Evolutionary conservation across 2,329 filamentous ascomycete genomes (phyloP), one percentile per base, ranked within the genome.

Genomic region (Fusarium chlamydosporum): DNA sequence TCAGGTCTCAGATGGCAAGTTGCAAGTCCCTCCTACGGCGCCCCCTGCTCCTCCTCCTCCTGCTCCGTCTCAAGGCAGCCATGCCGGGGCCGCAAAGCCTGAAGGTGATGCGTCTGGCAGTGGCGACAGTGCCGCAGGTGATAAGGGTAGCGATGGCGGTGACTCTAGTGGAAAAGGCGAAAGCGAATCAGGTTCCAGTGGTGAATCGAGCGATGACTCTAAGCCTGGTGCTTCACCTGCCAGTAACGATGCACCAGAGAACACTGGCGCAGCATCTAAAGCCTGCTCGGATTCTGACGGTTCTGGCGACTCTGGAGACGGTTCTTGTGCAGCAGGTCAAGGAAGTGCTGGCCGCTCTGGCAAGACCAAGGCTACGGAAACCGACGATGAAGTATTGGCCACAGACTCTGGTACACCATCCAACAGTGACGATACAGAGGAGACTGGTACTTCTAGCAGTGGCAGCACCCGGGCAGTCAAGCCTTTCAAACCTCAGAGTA

Each of bases 1-100:
- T 43, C 77, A 80, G 59, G 75, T 78, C 12, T 56, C 69, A 3
- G 76, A 79, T 51, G 77, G 77, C 7, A 73, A 76, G 59, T 65
- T 78, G 29, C 73, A 77, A 54, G 76, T 73, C 26, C 73, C 77
- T 18, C 47, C 72, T 7, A 51, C 60, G 15, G 65, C 67, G 0
- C 68, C 63, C 6, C 70, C 67, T 3, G 61, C 68, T 2, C 68
- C 69, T 10, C 68, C 69, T 10, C 46, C 68, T 13, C 43, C 47
- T 9, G 38, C 38, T 16, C 58, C 15, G 4, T 18, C 47, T 27
- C 33, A 51, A n/a, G 43, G n/a, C 2, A 37, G 43, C 11, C 56
- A 47, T n/a, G 51, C 37, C 3, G 52, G 38, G 11, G 42, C 38
- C 3, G 59, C 37, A 8, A 53, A 29, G 6, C 52, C 63, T 12